Evolutionary conservation across 768 basidiomycete species (phyloP).

Genomic region (Rhizopogon vinicolor): DNA sequence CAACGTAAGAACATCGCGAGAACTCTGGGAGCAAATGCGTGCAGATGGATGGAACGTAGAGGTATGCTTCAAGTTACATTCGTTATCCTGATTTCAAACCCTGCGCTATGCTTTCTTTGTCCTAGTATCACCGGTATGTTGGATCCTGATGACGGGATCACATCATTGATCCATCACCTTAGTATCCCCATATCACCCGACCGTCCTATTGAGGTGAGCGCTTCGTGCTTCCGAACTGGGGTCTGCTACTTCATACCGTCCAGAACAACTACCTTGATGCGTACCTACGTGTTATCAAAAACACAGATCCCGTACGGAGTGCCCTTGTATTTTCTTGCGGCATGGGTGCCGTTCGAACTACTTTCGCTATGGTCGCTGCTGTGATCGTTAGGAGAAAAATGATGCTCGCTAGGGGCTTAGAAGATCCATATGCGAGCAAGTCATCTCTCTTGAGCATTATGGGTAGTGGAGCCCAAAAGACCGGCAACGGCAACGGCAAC

Average conservation of each 20-base stretch:
- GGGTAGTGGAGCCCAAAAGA: conserved; percentile 8
- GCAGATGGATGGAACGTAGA: conserved; percentile 90
- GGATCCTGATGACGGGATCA: background rate
- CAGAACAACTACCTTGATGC: conserved; percentile 95
- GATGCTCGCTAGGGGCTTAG: conserved; percentile 52
- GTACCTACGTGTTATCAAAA: conserved; percentile 77
- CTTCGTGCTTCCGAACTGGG: background rate
- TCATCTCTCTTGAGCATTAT: conserved; percentile 10
- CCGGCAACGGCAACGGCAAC: conserved; percentile 16
- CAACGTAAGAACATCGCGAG: conserved; percentile 83
- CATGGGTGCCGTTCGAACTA: conserved; percentile 94
- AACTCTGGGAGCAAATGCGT: conserved; percentile 80
- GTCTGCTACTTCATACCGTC: background rate
- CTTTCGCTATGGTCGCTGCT: conserved; percentile 96
- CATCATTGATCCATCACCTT: conserved; percentile 2
- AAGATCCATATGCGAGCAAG: conserved; percentile 72
- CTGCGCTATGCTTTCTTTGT: conserved; percentile 7
- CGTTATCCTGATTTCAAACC: conserved; percentile 2
- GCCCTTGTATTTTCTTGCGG: conserved; percentile 94
- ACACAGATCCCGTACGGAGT: conserved; percentile 74
- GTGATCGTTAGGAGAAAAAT: conserved; percentile 81
- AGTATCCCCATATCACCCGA: conserved; percentile 96
- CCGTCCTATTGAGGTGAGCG: conserved; percentile 76
- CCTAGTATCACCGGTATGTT: conserved; percentile 71
- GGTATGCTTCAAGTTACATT: conserved; percentile 36